These are phyloP conservation scores for Phytopythium litorale DNA, from an alignment of 352 stramenopile species.

Conservation along the genomic window DNA sequence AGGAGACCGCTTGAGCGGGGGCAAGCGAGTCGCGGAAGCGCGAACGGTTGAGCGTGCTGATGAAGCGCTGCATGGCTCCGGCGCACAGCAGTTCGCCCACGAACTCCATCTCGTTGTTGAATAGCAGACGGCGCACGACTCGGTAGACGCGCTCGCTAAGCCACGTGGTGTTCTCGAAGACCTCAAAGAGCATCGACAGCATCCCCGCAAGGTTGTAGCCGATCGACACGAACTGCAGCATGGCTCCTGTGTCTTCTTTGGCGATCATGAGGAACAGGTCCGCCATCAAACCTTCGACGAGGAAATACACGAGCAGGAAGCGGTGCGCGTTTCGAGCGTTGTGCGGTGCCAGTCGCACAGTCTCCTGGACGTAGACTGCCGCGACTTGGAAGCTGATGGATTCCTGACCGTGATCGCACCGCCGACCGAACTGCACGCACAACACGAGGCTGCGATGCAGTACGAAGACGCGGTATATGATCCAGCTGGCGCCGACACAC, in stretches of 20 bases:
- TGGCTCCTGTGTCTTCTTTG: conserved; percentile 3
- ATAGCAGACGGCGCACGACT: conserved; percentile 17
- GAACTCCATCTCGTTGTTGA: conserved; percentile 27
- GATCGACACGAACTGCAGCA: conserved; percentile 9
- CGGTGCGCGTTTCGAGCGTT: conserved; percentile 21
- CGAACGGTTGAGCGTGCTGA: conserved; percentile 19
- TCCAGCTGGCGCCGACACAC: conserved; percentile 12
- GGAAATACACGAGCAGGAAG: conserved; percentile 12
- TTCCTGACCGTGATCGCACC: conserved; percentile 12
- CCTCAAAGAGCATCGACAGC: conserved; percentile 24
- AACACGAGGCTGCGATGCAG: conserved; percentile 14
- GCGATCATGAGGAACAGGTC: conserved; percentile 8
- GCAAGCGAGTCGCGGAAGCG: conserved; percentile 12
- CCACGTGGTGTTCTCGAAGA: conserved; percentile 22
- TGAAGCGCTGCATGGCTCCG: conserved; percentile 17
- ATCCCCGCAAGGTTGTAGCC: conserved; percentile 26
- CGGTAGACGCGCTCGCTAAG: conserved; percentile 15
- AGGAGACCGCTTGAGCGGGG: conserved; percentile 18
- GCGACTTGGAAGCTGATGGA: conserved; percentile 7
- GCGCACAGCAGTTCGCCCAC: conserved; percentile 18
- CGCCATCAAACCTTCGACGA: conserved; percentile 22
- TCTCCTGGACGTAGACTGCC: conserved; percentile 18
- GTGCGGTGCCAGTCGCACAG: conserved; percentile 12
- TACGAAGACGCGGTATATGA: conserved; percentile 14
- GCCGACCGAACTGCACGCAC: conserved; percentile 13